These are phyloP conservation scores for Talaromyces sp. DNA, from an alignment of 2,329 filamentous ascomycete genomes.

Conservation along the genomic window DNA sequence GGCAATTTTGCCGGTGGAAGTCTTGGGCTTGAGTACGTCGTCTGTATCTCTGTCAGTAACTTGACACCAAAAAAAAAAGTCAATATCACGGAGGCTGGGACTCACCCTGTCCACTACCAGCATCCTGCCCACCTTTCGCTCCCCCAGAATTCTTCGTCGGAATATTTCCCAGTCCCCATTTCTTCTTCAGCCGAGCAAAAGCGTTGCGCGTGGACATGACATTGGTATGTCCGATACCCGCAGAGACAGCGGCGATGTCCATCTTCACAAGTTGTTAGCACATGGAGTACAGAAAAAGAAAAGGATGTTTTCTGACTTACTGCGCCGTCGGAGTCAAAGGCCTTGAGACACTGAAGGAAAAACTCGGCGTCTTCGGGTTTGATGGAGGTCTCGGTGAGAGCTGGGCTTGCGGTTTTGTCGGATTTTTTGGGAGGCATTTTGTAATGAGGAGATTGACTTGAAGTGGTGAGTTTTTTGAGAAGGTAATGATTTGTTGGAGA, in stretches of 20 bases:
- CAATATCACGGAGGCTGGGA: background rate
- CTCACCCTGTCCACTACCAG: background rate
- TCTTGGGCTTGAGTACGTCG: background rate
- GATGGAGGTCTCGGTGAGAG: background rate
- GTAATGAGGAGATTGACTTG: background rate
- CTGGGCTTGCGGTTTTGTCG: background rate
- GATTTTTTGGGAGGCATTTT: conserved; percentile 9
- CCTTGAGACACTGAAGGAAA: conserved; percentile 1
- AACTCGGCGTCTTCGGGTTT: conserved; percentile 4
- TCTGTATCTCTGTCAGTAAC: background rate
- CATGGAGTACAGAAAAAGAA: background rate
- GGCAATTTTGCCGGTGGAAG: background rate
- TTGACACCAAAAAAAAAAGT: background rate
- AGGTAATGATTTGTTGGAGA: background rate
- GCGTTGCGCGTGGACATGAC: conserved; percentile 3
- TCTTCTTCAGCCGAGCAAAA: conserved; percentile 4
- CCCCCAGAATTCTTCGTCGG: background rate
- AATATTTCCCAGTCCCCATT: conserved; percentile 1
- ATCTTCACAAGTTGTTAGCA: background rate
- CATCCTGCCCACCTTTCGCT: background rate
- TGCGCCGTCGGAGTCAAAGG: background rate
- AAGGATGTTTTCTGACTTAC: background rate
- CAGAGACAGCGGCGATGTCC: conserved; percentile 3
- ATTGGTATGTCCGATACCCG: conserved; percentile 6
- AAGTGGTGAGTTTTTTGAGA: background rate